Evolutionary conservation across 768 basidiomycete species (phyloP), one percentile per base, ranked within the genome.

Genomic region (Tephrocybe sp.): DNA sequence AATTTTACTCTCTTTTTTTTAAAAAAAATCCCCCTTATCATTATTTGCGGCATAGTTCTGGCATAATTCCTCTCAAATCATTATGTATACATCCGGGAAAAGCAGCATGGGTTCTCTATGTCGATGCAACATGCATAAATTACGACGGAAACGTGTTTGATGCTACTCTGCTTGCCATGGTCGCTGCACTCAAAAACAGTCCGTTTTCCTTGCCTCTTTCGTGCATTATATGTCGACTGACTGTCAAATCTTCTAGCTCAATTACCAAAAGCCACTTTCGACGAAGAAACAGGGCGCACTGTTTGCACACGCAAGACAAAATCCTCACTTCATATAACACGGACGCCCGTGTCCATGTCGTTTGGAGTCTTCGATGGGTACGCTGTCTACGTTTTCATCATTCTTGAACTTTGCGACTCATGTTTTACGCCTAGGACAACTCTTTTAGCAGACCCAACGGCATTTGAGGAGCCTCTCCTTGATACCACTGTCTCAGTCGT

Each of bases 141-240:
- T 97, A 96, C 63, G 95, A 98, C 65, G 97, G 97, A 5, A 98
- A 98, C 62, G 88, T 79, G 1, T 92, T 95, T 52, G 97, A 99
- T 57, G 92, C 97, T 0, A 79, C 91, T 0, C 74, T 98, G 9
- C 65, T 98, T 17, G 92, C 92, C 0, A 89, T 95, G 76, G 81
- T 93, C 43, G 84, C 88, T 8, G 94, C 96, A 5, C 71, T 98
- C 39, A 79, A 75, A 65, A 92, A 93, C 54, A 88, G 94, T 96
- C 59, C 43, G 89, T 72, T 30, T 12, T 48, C 48, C 23, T 30
- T 0, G 8, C n/a, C 9, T 2, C 8, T 5, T 39, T 16, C 31
- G 20, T 23, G 4, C 5, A 20, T 14, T 9, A 32, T 34, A 20
- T 30, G n/a, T 5, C 16, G 38, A 8, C 19, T 41, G 12, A 13